Evolutionary conservation across 1,139 yeast genomes (phyloP), one percentile per base, ranked within the genome.

Genomic region (Kurtzmaniella quercitrusa): DNA sequence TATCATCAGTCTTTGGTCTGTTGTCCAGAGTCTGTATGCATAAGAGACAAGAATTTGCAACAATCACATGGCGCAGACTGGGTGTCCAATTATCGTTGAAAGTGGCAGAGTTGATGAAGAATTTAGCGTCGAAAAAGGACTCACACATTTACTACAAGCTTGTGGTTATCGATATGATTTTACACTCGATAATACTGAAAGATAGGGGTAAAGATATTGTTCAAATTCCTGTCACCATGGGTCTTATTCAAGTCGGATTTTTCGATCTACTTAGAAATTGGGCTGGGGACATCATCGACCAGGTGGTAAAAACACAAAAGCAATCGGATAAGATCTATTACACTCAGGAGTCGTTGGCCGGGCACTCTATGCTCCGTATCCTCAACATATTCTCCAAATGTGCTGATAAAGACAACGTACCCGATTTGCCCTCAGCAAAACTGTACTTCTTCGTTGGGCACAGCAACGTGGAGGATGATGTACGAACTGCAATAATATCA

Each of bases 231-330:
- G 71, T 78, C 33, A 71, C 72, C 0, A 63, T 77, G 20, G 52
- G 70, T 5, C 71, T 78, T 44, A 62, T 77, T 45, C 82, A 78
- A 49, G 51, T 59, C 20, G 77, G 72, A 2, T 80, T 79, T 7
- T 73, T 66, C 46, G 50, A 55, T 4, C 52, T 44, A 21, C 54
- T 66, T 34, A 55, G 51, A 38, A 54, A 52, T 3, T 34, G 37
- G 37, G 26, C 15, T 12, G n/a, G n/a, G 17, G 20, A 34, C 4
- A 43, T 56, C 46, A 56, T 56, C 38, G 52, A 58, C 0, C 46
- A 44, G 4, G 53, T 49, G 16, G 63, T 63, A 12, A 50, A 55
- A 15, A 54, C 63, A 22, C 52, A 71, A 1, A 51, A 61, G 11
- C 65, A 65, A n/a, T 52, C 68, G 20, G 63, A 65, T 26, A 74